Base-by-base conservation (phyloP, 2,329 filamentous ascomycete genomes). In the Epichloe aotearoae region DNA sequence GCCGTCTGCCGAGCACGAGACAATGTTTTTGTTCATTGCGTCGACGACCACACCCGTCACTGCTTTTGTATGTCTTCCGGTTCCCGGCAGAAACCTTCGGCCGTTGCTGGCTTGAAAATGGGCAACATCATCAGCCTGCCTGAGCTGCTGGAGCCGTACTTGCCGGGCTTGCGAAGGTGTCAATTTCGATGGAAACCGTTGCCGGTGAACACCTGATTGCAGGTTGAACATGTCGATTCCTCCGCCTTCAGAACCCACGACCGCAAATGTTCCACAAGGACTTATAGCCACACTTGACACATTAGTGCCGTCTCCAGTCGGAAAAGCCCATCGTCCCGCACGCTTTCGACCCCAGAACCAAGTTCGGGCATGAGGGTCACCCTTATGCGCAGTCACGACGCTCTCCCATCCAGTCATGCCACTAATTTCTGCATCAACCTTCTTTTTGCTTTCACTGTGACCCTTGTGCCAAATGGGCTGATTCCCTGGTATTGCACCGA, bases 281-380 rank as follows among this genome's bases (percentile, higher is more conserved):
- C 88, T 95, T 53, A 98, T 84, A 11, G 89, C 80, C 19, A 98
- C 88, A 49, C 86, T 91, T 56, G 85, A 80, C 53, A 95, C 91
- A 60, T 88, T 79, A n/a, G 81, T 78, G 17, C 80, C 79, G 67
- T 98, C 93, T 40, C 84, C 79, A 1, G 90, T 96, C 56, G 86
- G 82, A 58, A 98, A 88, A 0, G 86, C 84, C 93, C 93, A 98
- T 55, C 93, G 78, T 11, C 93, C 93, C 46, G 93, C 90, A 59
- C 85, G 83, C 68, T 94, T 96, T 51, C 88, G 83, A 5, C 91
- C 93, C 90, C 93, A 97, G 69, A 96, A 96, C 93, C 93, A 98
- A 1, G 93, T 97, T 49, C 93, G 81, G 17, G 89, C 93, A 62
- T 80, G 86, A 43, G 82, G 77, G 61, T 97, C 91, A 48, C 84